These are phyloP conservation scores for Alloteropsis semialata DNA, from an alignment of 176 grass and related monocot species.

Conservation along the genomic window DNA sequence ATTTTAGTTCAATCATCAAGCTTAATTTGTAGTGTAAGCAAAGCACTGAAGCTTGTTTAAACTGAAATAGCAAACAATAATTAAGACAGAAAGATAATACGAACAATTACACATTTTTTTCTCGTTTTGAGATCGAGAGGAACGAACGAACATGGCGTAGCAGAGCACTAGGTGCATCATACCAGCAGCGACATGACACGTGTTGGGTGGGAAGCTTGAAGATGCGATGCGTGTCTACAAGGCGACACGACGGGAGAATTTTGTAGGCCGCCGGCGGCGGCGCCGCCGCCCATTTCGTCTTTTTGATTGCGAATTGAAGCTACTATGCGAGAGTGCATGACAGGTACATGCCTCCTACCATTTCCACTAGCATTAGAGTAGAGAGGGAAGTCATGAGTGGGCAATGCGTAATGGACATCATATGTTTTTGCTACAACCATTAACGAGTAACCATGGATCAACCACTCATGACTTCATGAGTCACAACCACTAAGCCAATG, in stretches of 20 bases:
- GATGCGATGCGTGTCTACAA: not conserved
- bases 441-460: constrained; percentile 1
- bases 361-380: not conserved
- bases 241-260: not conserved
- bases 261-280: not conserved
- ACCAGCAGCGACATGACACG: not conserved
- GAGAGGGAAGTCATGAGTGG: not conserved
- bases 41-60: not conserved
- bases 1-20: too few species aligned
- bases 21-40: not conserved
- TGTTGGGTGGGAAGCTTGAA: not conserved
- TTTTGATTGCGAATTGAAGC: not conserved
- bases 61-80: too few species aligned
- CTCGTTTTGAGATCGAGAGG: not conserved
- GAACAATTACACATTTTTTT: not conserved
- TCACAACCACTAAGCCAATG: not conserved
- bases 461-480: too few species aligned
- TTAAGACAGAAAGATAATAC: not conserved
- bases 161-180: not conserved
- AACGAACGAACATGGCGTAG: not conserved
- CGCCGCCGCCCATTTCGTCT: not conserved
- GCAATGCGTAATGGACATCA: not conserved
- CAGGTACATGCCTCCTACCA: constrained; percentile 13
- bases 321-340: not conserved
- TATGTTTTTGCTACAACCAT: not conserved